These are phyloP conservation scores for Fusarium chlamydosporum DNA, from an alignment of 2,329 filamentous ascomycete species.

Conservation along the genomic window DNA sequence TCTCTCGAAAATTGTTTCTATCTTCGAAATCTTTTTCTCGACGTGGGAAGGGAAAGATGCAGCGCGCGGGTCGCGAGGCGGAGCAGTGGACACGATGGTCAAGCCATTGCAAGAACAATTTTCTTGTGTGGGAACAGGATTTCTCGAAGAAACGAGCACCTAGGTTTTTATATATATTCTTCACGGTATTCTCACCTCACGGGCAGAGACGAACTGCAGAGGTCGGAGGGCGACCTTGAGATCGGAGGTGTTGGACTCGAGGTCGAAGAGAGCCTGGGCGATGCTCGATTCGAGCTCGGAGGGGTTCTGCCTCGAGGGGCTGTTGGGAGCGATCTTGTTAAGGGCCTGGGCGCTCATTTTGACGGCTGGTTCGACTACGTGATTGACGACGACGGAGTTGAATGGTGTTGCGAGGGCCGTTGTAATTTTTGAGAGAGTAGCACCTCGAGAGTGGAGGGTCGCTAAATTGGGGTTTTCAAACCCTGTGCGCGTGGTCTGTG, in stretches of 20 bases:
- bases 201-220: constrained; percentile 98
- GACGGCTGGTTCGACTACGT: constrained; percentile 60
- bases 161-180: constrained; percentile 43
- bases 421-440: constrained; percentile 53
- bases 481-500: constrained; percentile 50
- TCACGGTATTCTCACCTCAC: constrained; percentile 86
- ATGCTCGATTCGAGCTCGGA: constrained; percentile 98
- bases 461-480: constrained; percentile 62
- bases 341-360: constrained; percentile 78
- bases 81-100: constrained; percentile 23
- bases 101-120: constrained; percentile 55
- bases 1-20: constrained; percentile 42
- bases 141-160: constrained; percentile 36
- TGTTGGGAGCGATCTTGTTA: constrained; percentile 99
- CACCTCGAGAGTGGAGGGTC: constrained; percentile 48
- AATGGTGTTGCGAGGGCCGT: constrained; percentile 46
- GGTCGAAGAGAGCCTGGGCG: constrained; percentile 96
- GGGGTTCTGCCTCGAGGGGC: constrained; percentile 94
- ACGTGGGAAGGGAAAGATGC: constrained; percentile 13
- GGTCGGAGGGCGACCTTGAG: constrained; percentile 96
- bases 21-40: constrained; percentile 48
- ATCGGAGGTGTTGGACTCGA: constrained; percentile 99
- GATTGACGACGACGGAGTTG: constrained; percentile 49
- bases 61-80: constrained; percentile 43
- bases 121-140: constrained; percentile 61